These are phyloP conservation scores for Amanita fuliginea DNA, from an alignment of 768 basidiomycete species.

Conservation along the genomic window DNA sequence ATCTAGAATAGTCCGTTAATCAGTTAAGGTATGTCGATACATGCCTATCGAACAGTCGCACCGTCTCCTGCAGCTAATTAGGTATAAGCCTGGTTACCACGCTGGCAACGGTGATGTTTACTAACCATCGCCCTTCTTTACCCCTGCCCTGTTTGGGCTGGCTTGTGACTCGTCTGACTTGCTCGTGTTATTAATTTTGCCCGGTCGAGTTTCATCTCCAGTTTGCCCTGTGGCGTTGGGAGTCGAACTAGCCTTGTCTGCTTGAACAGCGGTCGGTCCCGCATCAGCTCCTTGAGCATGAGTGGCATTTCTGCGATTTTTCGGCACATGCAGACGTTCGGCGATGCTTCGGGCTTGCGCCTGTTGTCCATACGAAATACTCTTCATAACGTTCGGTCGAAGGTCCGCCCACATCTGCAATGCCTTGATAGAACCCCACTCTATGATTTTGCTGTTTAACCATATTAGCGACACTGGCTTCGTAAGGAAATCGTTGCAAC, in stretches of 20 bases:
- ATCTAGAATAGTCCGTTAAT: not conserved
- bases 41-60: not conserved
- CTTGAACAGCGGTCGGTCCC: not conserved
- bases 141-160: not conserved
- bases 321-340: slow-evolving; percentile 34
- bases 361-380: slow-evolving; percentile 26
- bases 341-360: slow-evolving; percentile 33
- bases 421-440: slow-evolving; percentile 98
- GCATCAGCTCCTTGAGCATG: slow-evolving; percentile 5
- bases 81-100: slow-evolving; percentile 1
- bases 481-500: slow-evolving; percentile 97
- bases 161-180: not conserved
- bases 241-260: not conserved
- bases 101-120: not conserved
- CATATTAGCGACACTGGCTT: slow-evolving; percentile 93
- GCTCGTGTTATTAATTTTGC: not conserved
- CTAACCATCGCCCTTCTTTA: slow-evolving; percentile 1
- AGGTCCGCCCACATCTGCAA: slow-evolving; percentile 88
- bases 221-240: not conserved
- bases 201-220: not conserved
- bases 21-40: not conserved
- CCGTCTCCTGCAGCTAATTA: slow-evolving; percentile 2
- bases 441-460: slow-evolving; percentile 97
- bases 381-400: slow-evolving; percentile 41
- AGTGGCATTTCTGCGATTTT: slow-evolving; percentile 19